A percentile compares a stretch with the other conserved stretches of the same genome.
Evolutionary conservation across 2,329 filamentous ascomycete species (phyloP).

Genomic region (Ophiostoma ulmi): DNA sequence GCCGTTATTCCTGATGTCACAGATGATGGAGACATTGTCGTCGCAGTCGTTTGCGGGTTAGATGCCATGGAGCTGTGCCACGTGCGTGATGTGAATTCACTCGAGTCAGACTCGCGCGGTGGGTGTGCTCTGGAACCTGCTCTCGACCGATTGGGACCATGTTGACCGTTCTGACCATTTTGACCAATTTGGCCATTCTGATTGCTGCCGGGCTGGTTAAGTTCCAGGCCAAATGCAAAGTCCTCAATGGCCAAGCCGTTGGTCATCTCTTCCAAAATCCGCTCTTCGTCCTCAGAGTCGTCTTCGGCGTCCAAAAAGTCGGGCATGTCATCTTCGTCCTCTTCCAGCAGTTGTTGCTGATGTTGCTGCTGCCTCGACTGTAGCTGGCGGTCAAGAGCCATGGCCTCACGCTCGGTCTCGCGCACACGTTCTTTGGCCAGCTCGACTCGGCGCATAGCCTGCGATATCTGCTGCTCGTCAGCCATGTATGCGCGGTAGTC

Average conservation of each 20-base stretch:
- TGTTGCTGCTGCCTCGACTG: conserved; percentile 40
- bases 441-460: conserved; percentile 63
- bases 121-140: conserved; percentile 33
- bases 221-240: conserved; percentile 66
- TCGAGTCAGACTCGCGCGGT: conserved; percentile 77
- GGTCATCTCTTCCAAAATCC: conserved; percentile 81
- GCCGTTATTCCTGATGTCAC: conserved; percentile 55
- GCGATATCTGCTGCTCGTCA: conserved; percentile 44
- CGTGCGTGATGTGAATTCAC: conserved; percentile 67
- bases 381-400: conserved; percentile 56
- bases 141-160: neutral
- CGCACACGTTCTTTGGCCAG: conserved; percentile 69
- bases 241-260: conserved; percentile 76
- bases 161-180: conserved; percentile 36
- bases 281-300: conserved; percentile 67
- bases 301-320: conserved; percentile 55
- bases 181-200: conserved; percentile 35
- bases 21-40: conserved; percentile 56
- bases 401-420: conserved; percentile 66
- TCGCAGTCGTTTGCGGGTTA: conserved; percentile 60
- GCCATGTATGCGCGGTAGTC: conserved; percentile 36
- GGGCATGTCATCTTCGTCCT: conserved; percentile 40
- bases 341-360: conserved; percentile 42
- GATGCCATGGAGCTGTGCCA: conserved; percentile 76
- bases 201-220: neutral